Evolutionary conservation across 805 yeast species (phyloP), one percentile per base, ranked within the genome.

Genomic region (Cyberlindnera euphorbiae): DNA sequence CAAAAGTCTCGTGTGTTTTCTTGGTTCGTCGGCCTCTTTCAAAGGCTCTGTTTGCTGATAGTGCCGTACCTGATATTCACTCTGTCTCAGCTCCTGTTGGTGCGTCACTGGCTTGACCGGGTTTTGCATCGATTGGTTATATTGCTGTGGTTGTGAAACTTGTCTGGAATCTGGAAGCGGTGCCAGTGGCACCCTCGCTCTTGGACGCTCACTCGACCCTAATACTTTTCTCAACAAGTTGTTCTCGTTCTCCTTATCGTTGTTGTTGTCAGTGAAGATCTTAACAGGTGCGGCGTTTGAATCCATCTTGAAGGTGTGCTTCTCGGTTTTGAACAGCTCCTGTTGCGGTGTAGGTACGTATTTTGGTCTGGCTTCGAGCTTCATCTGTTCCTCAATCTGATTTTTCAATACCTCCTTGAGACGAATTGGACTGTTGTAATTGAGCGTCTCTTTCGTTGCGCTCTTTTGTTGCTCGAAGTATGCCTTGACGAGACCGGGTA

Each of bases 381-480:
- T 49, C 13, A 58, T 34, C 19, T 59, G 60, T 15, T 44, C 49
- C 24, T 52, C 52, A 17, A 48, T 46, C 30, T 45, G 44, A 28
- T 40, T 33, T n/a, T 41, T 43, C 15, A 53, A 22, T 4, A 34
- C 46, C 11, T 43, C 53, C 28, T 45, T 51, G 18, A 54, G 46
- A 8, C 50, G 41, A 12, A 45, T 35, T 1, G 58, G 56, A 27
- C 56, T 52, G 18, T 54, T 46, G 13, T 41, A 19, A 4, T 42
- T 42, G 32, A 48, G 18, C 0, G 49, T 42, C 26, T 55, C 58
- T 36, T 56, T 56, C 17, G 54, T 55, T 28, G 59, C 61, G 26
- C 46, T 50, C 34, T 54, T 62, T 38, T 64, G 66, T 36, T 54
- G 60, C 35, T 63, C 64, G 35, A 64, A 58, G 41, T 59, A 66